Base-by-base conservation (phyloP, 257 asterid species). In the Solanum lignicaule region DNA sequence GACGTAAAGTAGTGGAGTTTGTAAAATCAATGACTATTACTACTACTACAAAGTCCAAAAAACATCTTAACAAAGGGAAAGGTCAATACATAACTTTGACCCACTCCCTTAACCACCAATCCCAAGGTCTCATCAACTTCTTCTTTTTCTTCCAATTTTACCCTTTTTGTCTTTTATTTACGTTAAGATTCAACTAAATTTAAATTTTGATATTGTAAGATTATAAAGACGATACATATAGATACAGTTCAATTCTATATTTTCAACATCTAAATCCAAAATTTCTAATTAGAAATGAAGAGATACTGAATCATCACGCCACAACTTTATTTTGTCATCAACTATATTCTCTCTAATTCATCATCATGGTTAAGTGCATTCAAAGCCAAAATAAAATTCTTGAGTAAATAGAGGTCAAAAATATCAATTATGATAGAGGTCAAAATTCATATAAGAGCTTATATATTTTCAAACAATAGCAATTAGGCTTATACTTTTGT, bases 341-440 rank as follows among this genome's bases (percentile, higher is more conserved):
- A 73, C 46, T 31, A 35, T 29, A 7, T 71, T 20, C 46, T 35
- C 23, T 1, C 36, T 27, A 68, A 13, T 20, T 5, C 62, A 52
- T 75, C 35, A 71, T 71, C 25, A 31, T 35, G 60, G 20, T 33
- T 69, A 55, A 38, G 75, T 39, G 55, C 39, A 43, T 18, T 29
- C 35, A 69, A 12, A 43, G 11, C 23, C 16, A 21, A 13, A 84
- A 52, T 15, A 20, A 79, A 32, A 79, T 25, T 69, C 43, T 82
- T 69, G 86, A 73, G 95, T 93, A 88, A 91, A 91, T 89, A 93
- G 95, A 90, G 94, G 92, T 92, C 93, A 94, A 92, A 92, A 58
- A 3, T 58, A 58, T 55, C 66, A 20, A 20, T 7, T 20, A 55
- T 55, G 66, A 91, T 88, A 93, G 96, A 90, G 93, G 92, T 93